Percentiles rank a stretch among this genome's conserved stretches.
Evolutionary conservation across 2,329 filamentous ascomycete species (phyloP).

Genomic region (Talaromyces albobiverticillius): DNA sequence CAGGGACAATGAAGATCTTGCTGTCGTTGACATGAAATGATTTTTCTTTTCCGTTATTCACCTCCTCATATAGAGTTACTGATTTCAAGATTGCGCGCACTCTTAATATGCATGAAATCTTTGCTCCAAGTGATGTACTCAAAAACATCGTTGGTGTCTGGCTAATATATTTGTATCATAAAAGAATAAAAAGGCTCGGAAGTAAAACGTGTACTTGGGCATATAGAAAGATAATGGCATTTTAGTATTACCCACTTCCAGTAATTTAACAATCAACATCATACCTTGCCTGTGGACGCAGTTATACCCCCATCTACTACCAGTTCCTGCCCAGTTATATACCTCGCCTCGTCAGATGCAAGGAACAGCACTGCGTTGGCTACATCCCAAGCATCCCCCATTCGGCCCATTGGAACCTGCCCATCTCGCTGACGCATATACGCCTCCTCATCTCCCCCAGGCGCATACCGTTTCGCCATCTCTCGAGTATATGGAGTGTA

Average conservation of each 20-base stretch:
- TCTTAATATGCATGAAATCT: too few relatives aligned
- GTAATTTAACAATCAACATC: background rate
- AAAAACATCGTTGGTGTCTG: too few relatives aligned
- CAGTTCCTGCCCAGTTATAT: slow-evolving; percentile 69
- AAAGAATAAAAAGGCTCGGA: too few relatives aligned
- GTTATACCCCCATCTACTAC: slow-evolving; percentile 25
- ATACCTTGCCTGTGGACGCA: background rate
- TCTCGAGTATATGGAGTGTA: slow-evolving; percentile 51
- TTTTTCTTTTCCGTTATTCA: too few relatives aligned
- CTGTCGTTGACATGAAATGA: too few relatives aligned
- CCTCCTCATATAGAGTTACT: too few relatives aligned
- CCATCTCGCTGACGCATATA: slow-evolving; percentile 10
- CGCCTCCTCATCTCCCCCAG: slow-evolving; percentile 49
- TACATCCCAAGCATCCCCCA: slow-evolving; percentile 56
- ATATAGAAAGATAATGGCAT: too few relatives aligned
- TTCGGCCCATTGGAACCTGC: slow-evolving; percentile 41
- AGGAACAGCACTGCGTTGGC: slow-evolving; percentile 69
- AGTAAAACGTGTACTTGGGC: too few relatives aligned
- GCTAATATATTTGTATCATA: too few relatives aligned
- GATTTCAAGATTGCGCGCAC: too few relatives aligned
- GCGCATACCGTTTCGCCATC: slow-evolving; percentile 44
- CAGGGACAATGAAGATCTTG: too few relatives aligned
- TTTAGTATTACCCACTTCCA: background rate
- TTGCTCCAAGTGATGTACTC: too few relatives aligned
- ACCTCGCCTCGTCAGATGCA: slow-evolving; percentile 67